phyloP scores from a whole-genome alignment of 345 rosid species.

The Gossypium ekmanianum region DNA sequence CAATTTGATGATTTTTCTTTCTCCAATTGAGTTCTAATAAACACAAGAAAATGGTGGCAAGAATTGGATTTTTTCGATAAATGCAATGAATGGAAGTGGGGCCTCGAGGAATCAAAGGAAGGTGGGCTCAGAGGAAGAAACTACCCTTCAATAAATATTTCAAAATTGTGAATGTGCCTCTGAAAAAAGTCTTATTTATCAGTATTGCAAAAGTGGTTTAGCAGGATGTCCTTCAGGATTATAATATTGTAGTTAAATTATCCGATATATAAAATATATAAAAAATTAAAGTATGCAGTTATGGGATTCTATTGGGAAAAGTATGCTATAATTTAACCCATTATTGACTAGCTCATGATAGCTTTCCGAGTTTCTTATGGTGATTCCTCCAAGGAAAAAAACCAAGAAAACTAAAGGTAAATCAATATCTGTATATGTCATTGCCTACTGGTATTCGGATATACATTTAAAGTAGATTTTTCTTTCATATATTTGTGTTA shows the following conservation, averaged over 20 bases:
- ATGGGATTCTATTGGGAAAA: conserved; percentile 4
- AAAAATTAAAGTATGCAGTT: background rate
- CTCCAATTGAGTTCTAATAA: background rate
- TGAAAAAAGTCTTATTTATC: background rate
- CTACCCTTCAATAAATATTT: conserved; percentile 28
- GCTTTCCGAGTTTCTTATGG: background rate
- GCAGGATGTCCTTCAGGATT: conserved; percentile 20
- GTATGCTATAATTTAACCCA: conserved; percentile 7
- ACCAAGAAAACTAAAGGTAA: conserved; percentile 3
- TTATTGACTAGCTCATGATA: conserved; percentile 24
- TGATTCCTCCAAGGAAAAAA: conserved; percentile 14
- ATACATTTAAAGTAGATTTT: too few relatives aligned
- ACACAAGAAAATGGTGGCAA: background rate
- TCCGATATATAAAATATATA: too few relatives aligned
- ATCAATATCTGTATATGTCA: too few relatives aligned
- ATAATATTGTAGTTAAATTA: background rate
- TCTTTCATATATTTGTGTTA: too few relatives aligned
- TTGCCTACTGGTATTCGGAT: too few relatives aligned
- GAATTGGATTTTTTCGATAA: conserved; percentile 3
- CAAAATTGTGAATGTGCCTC: conserved; percentile 4
- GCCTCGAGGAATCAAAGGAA: conserved; percentile 12
- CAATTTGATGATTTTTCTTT: background rate
- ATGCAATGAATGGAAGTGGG: conserved; percentile 18
- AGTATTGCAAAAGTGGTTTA: conserved; percentile 13
- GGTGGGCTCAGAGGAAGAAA: conserved; percentile 31